A percentile compares a stretch with the other conserved stretches of the same genome.
Evolutionary conservation across 2,329 filamentous ascomycete genomes (phyloP).

Genomic region (Stachybotrys chlorohalonatus): DNA sequence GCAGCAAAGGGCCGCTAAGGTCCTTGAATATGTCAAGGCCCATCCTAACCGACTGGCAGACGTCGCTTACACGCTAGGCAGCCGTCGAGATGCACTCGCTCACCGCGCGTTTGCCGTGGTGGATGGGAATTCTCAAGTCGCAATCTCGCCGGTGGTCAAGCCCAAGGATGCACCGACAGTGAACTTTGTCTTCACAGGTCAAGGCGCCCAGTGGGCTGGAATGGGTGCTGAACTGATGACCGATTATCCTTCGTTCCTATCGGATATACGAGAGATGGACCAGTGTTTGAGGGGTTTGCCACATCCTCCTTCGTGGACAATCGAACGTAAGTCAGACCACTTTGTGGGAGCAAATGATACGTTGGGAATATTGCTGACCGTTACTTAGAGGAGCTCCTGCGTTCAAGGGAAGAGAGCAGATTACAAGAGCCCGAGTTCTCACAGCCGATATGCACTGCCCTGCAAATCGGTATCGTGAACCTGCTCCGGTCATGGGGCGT

Average conservation of each 20-base stretch:
- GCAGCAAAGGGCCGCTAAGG: neutral
- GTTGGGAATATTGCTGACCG: neutral
- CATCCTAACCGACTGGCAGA: neutral
- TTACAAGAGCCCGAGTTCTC: constrained; percentile 23
- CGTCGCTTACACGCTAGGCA: neutral
- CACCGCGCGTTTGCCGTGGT: constrained; percentile 23
- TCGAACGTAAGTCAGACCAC: constrained; percentile 2
- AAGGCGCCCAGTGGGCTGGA: constrained; percentile 33
- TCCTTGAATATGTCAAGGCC: neutral
- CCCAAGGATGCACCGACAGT: constrained; percentile 12
- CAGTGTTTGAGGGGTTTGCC: neutral
- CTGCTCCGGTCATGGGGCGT: constrained; percentile 29
- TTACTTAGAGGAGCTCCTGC: constrained; percentile 2
- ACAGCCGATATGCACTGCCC: constrained; percentile 26
- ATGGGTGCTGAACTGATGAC: constrained; percentile 26
- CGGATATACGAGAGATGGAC: constrained; percentile 12
- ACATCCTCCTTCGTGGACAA: constrained; percentile 1
- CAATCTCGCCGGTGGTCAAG: constrained; percentile 19
- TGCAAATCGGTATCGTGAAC: constrained; percentile 32
- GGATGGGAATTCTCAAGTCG: constrained; percentile 14
- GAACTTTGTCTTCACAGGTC: constrained; percentile 29
- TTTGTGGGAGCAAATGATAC: neutral
- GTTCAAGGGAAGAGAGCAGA: neutral
- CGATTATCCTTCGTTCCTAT: constrained; percentile 17
- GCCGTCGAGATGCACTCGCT: neutral